These are phyloP conservation scores for Mycosphaerella sp. DNA, from an alignment of 2,329 filamentous ascomycete genomes.

Conservation along the genomic window DNA sequence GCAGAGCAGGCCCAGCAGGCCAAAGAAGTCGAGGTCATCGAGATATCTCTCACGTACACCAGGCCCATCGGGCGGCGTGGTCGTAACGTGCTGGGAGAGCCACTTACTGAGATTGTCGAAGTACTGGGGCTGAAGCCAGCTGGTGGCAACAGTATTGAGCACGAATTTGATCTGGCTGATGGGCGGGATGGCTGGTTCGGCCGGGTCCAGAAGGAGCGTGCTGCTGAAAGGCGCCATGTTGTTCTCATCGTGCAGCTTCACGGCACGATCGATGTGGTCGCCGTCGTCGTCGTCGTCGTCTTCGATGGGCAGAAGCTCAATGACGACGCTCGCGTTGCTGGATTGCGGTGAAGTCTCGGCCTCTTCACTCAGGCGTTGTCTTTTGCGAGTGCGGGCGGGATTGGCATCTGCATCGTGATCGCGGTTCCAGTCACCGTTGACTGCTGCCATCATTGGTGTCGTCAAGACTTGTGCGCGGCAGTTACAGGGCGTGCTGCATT, in stretches of 20 bases:
- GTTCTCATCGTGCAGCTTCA: conserved; percentile 35
- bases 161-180: conserved; percentile 14
- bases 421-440: conserved; percentile 27
- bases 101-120: conserved; percentile 8
- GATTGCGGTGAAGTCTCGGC: conserved; percentile 23
- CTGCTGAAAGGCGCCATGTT: conserved; percentile 19
- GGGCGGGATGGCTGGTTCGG: not conserved
- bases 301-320: conserved; percentile 33
- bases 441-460: not conserved
- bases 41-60: conserved; percentile 13
- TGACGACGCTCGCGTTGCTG: conserved; percentile 20
- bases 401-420: conserved; percentile 42
- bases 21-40: conserved; percentile 21
- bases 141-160: not conserved
- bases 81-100: conserved; percentile 16
- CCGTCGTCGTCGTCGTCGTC: conserved; percentile 33
- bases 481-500: conserved; percentile 1
- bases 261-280: conserved; percentile 32
- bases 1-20: conserved; percentile 15
- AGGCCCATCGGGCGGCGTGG: conserved; percentile 12
- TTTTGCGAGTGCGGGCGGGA: conserved; percentile 42
- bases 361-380: conserved; percentile 39
- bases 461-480: not conserved
- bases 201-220: conserved; percentile 10
- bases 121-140: not conserved